Evolutionary conservation across 768 basidiomycete genomes (phyloP).

Genomic region (Boletellus emodensis): DNA sequence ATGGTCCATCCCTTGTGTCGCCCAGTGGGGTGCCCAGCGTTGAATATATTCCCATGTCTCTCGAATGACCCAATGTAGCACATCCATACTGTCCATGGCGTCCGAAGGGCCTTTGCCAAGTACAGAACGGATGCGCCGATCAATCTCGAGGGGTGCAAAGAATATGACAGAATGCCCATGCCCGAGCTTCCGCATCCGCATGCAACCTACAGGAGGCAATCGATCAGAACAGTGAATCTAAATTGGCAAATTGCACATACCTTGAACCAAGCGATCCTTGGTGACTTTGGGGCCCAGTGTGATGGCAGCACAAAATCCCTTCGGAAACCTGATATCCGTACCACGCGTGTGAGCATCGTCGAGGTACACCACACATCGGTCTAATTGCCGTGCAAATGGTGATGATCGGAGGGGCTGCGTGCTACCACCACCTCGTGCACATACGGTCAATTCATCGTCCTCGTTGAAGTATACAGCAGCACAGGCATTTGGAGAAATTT

Average conservation of each 20-base stretch:
- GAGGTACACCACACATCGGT: constrained; percentile 29
- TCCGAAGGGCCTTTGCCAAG: constrained; percentile 3
- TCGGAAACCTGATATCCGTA: constrained; percentile 32
- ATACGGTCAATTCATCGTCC: neutral
- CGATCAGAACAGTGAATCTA: neutral
- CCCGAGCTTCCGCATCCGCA: constrained; percentile 48
- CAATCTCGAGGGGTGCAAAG: constrained; percentile 40
- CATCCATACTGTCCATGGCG: constrained; percentile 21
- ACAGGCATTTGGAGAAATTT: neutral
- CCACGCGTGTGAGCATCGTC: constrained; percentile 35
- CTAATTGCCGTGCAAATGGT: constrained; percentile 17
- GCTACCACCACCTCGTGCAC: neutral
- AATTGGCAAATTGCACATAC: too few species aligned
- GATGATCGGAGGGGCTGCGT: neutral
- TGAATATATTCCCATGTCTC: constrained; percentile 39
- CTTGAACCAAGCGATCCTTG: too few species aligned
- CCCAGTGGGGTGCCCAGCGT: constrained; percentile 38
- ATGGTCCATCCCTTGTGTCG: constrained; percentile 28
- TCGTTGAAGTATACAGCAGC: neutral
- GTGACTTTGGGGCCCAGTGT: too few species aligned
- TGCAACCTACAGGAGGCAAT: constrained; percentile 34
- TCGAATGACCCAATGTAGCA: constrained; percentile 40
- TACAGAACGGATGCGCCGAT: constrained; percentile 30
- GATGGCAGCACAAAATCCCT: too few species aligned
- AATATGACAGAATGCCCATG: constrained; percentile 42